Evolutionary conservation across 257 asterid species (phyloP).

Genomic region (Marsdenia floribunda): DNA sequence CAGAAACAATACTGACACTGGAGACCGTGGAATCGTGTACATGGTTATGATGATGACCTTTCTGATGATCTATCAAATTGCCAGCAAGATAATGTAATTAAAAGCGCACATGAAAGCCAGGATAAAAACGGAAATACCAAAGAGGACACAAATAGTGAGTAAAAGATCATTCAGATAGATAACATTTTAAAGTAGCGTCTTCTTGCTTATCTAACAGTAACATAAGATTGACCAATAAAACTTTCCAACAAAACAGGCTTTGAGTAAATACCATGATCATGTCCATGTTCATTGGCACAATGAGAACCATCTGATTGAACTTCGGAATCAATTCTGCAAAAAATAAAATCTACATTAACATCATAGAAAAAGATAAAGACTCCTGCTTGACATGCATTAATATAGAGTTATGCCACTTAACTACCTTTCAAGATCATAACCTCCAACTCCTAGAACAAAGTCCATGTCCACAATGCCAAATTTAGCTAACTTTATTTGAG

Average conservation of each 20-base stretch:
- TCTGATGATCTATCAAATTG: slow-evolving; percentile 49
- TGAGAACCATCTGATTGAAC: slow-evolving; percentile 55
- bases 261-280: slow-evolving; percentile 49
- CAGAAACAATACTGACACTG: slow-evolving; percentile 88
- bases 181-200: slow-evolving; percentile 1
- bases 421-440: slow-evolving; percentile 95
- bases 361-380: slow-evolving; percentile 10
- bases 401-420: not conserved
- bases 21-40: slow-evolving; percentile 79
- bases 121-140: not conserved
- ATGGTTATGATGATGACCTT: slow-evolving; percentile 67
- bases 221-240: not conserved
- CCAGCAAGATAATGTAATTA: not conserved
- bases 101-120: not conserved
- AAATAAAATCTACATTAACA: slow-evolving; percentile 12
- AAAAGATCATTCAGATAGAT: not conserved
- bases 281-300: slow-evolving; percentile 62
- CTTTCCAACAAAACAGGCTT: not conserved
- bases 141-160: not conserved
- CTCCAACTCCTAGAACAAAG: slow-evolving; percentile 92
- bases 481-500: slow-evolving; percentile 69
- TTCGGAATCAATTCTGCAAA: slow-evolving; percentile 74
- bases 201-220: not conserved
- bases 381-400: not conserved
- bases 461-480: slow-evolving; percentile 89